A percentile compares a stretch with the other conserved stretches of the same genome.
These are phyloP conservation scores for Auricularia sp. DNA, from an alignment of 768 basidiomycete species.

Conservation along the genomic window DNA sequence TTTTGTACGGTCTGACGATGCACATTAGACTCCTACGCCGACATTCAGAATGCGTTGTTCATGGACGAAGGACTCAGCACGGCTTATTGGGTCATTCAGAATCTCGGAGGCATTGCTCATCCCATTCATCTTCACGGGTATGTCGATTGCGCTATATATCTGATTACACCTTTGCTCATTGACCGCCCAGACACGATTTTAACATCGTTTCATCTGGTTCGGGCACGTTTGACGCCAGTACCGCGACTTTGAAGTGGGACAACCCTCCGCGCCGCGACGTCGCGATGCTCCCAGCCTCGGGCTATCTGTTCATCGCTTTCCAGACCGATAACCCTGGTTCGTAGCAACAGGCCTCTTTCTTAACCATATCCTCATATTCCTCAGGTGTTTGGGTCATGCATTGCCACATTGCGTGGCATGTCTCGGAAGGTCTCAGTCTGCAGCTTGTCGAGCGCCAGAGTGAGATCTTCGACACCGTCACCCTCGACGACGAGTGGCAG, in stretches of 20 bases:
- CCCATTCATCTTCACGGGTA: slow-evolving; percentile 28
- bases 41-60: neutral
- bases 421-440: slow-evolving; percentile 3
- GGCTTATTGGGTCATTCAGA: neutral
- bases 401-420: slow-evolving; percentile 7
- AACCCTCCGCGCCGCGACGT: slow-evolving; percentile 6
- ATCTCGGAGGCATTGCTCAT: slow-evolving; percentile 2
- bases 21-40: neutral
- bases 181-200: neutral
- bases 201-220: neutral
- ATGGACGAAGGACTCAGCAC: neutral
- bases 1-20: neutral
- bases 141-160: slow-evolving; percentile 5
- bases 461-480: neutral
- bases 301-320: neutral
- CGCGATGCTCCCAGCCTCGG: slow-evolving; percentile 4
- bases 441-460: neutral
- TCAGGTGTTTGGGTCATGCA: slow-evolving; percentile 1
- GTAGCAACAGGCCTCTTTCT: neutral
- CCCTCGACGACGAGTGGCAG: neutral
- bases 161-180: neutral
- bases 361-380: neutral
- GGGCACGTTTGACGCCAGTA: neutral
- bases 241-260: neutral
- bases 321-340: slow-evolving; percentile 5